These are phyloP conservation scores for Oryza punctata DNA, from an alignment of 176 grass and related monocot genomes.

Conservation along the genomic window DNA sequence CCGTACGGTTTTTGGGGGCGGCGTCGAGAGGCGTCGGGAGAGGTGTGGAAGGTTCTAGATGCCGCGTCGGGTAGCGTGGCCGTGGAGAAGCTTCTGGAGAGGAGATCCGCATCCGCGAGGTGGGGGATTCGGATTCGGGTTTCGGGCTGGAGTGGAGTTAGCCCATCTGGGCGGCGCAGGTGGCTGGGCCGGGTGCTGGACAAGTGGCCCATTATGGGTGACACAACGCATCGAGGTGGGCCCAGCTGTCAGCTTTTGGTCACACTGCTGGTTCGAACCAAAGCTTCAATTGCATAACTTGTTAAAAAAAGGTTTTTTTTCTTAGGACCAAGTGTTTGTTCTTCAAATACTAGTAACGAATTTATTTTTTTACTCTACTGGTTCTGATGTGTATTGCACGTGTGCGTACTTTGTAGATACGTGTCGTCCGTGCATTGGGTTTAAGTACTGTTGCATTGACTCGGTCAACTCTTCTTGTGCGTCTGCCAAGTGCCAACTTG, in stretches of 20 bases:
- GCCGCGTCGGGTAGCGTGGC: conserved; percentile 19
- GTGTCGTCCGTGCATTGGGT: neutral
- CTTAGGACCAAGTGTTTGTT: too few species aligned
- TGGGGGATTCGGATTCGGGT: too few species aligned
- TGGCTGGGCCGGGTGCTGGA: neutral
- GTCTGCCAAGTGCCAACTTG: neutral
- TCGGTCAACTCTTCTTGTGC: neutral
- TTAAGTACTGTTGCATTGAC: too few species aligned
- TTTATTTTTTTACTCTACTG: too few species aligned
- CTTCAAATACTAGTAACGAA: too few species aligned
- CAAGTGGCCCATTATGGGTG: conserved; percentile 20
- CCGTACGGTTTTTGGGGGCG: too few species aligned
- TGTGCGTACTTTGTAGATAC: neutral
- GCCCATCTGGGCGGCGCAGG: neutral
- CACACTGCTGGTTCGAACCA: too few species aligned
- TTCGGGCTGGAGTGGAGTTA: too few species aligned
- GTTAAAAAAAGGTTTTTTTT: too few species aligned
- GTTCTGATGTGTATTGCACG: neutral
- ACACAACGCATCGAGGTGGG: neutral
- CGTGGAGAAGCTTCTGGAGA: conserved; percentile 51
- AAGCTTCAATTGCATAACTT: too few species aligned
- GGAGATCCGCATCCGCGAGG: too few species aligned
- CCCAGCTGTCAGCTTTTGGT: neutral
- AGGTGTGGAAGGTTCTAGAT: conserved; percentile 53
- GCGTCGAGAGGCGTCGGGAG: conserved; percentile 39